Conservation (phyloP, 108 stramenopile species). For the Conticribra guillardii region DNA sequence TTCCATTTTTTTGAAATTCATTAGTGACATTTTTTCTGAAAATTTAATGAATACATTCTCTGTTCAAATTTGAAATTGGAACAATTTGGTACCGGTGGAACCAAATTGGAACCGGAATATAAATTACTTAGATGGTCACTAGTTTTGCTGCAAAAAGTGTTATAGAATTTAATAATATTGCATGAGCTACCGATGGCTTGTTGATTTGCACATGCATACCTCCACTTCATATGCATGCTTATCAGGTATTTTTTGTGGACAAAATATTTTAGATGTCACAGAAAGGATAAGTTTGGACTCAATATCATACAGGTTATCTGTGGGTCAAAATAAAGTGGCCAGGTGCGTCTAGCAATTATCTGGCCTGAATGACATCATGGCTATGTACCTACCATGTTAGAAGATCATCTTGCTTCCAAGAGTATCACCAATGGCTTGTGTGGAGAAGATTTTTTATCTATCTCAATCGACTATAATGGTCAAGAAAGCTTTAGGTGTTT, state of each 20-base stretch:
- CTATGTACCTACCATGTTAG: background rate
- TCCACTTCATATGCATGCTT: background rate
- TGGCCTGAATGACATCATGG: constrained; percentile 7
- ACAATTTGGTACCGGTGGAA: too few relatives aligned
- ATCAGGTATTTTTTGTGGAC: background rate
- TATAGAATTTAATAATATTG: constrained; percentile 18
- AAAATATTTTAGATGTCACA: constrained; percentile 1
- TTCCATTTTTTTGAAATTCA: too few relatives aligned
- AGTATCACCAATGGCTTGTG: too few relatives aligned
- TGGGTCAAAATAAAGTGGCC: constrained; percentile 11
- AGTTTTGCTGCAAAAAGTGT: constrained; percentile 29
- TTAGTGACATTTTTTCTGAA: too few relatives aligned
- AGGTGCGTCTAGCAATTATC: constrained; percentile 2
- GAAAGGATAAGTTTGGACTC: constrained; percentile 19
- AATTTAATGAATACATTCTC: too few relatives aligned
- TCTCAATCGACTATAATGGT: constrained; percentile 13
- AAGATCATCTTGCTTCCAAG: background rate
- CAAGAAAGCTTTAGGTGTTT: constrained; percentile 10
- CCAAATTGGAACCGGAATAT: too few relatives aligned
- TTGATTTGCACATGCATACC: constrained; percentile 33
- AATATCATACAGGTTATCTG: constrained; percentile 18
- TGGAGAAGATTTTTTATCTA: constrained; percentile 25
- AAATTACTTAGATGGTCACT: constrained; percentile 35
- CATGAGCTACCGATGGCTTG: constrained; percentile 41
- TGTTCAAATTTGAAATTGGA: too few relatives aligned